phyloP scores from a whole-genome alignment of 176 grass and related monocot genomes.

The Coix lacrymajobi region DNA sequence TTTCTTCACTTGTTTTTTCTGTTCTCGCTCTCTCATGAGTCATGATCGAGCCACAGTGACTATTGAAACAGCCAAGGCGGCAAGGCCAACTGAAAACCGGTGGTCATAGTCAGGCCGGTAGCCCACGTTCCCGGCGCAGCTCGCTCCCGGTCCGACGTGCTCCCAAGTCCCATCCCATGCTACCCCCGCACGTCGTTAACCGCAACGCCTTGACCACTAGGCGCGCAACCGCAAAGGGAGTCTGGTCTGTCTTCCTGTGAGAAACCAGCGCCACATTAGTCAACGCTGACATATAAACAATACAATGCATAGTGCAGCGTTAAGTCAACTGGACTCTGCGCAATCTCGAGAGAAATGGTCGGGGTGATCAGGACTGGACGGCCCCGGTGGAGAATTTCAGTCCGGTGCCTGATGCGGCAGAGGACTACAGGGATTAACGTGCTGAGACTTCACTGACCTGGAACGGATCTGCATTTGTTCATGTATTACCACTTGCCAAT shows the following conservation, averaged over 20 bases:
- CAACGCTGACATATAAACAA: neutral
- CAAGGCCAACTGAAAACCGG: neutral
- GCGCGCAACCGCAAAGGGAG: neutral
- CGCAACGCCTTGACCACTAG: neutral
- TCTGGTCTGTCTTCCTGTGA: neutral
- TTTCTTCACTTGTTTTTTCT: neutral
- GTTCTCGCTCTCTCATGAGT: neutral
- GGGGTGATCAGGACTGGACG: too few relatives aligned
- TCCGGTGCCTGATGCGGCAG: too few relatives aligned
- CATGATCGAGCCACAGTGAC: too few relatives aligned
- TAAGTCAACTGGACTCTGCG: neutral
- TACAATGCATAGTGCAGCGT: neutral
- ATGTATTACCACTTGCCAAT: too few relatives aligned
- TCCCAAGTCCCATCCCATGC: too few relatives aligned
- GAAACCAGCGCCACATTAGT: neutral
- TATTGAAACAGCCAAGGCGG: too few relatives aligned
- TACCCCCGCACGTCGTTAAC: constrained; percentile 24
- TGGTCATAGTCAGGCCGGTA: neutral
- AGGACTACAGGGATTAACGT: too few relatives aligned
- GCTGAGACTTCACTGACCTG: too few relatives aligned
- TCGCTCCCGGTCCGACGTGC: constrained; percentile 22
- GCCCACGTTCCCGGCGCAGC: constrained; percentile 7
- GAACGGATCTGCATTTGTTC: too few relatives aligned
- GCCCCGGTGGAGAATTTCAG: too few relatives aligned
- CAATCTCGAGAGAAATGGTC: too few relatives aligned